A percentile compares a stretch with the other conserved stretches of the same genome.
phyloP scores from a whole-genome alignment of 1,139 yeast genomes.

The Magnusiomyces tetraspermus region DNA sequence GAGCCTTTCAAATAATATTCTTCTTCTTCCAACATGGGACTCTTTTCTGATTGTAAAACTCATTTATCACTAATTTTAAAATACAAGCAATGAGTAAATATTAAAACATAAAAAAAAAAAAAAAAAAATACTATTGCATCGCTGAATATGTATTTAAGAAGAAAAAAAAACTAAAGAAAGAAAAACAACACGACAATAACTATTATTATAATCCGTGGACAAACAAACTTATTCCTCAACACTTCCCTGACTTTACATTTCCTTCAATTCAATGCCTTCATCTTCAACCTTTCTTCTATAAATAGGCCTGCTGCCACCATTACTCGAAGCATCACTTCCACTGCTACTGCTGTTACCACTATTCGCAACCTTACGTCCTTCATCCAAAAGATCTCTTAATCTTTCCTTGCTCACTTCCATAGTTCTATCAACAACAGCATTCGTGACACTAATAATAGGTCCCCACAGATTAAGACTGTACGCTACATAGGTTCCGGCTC shows the following conservation, averaged over 20 bases:
- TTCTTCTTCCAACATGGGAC: too few relatives aligned
- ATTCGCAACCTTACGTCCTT: neutral
- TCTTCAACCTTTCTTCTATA: neutral
- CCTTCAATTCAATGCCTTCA: neutral
- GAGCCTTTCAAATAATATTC: too few relatives aligned
- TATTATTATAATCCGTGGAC: too few relatives aligned
- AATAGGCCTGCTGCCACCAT: neutral
- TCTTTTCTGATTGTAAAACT: too few relatives aligned
- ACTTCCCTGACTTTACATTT: too few relatives aligned
- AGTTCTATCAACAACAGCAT: slow-evolving; percentile 50
- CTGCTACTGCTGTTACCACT: too few relatives aligned
- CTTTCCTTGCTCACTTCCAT: slow-evolving; percentile 49
- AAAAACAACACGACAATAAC: too few relatives aligned
- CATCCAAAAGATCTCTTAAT: slow-evolving; percentile 32
- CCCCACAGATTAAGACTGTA: slow-evolving; percentile 65
- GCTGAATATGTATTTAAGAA: too few relatives aligned
- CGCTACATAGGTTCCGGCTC: slow-evolving; percentile 57
- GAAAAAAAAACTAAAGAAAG: too few relatives aligned
- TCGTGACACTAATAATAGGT: slow-evolving; percentile 56
- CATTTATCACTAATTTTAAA: neutral
- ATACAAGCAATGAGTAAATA: neutral
- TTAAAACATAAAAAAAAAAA: neutral
- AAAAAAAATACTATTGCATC: neutral
- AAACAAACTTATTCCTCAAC: neutral
- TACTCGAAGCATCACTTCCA: too few relatives aligned